Evolutionary conservation across 2,329 filamentous ascomycete species (phyloP), one percentile per base, ranked within the genome.

Genomic region (Trichoderma aggressivum): DNA sequence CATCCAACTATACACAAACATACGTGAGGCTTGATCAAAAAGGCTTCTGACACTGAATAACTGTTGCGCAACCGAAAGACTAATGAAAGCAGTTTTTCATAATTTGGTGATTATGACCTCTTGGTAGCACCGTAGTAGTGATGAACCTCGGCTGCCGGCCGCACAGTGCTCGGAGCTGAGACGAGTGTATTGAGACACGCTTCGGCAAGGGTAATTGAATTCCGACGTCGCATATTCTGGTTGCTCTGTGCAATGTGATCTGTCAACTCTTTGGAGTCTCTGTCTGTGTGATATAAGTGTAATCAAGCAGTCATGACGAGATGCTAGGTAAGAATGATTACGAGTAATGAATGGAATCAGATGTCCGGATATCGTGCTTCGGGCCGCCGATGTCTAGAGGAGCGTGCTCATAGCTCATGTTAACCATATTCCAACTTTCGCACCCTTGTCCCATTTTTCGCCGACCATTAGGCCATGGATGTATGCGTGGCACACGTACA

Each of bases 111-210:
- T 36, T 16, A 60, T n/a, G 43, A 10, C 4, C 8, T 36, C 36
- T 14, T 24, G 3, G 53, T 59, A 32, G 14, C 26, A 58, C 53
- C 26, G 16, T 28, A 18, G 32, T 30, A 26, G 14, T 32, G 26
- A 32, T 60, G n/a, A 68, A 39, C 55, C 55, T 50, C 66, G 36
- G 56, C 21, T 30, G 11, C 55, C 43, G 55, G 30, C 65, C 65
- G 30, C 28, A 69, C 56, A 50, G 56, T 61, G 56, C 14, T 69
- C 66, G 56, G 66, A 69, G 39, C 56, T 28, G 63, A 66, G 50
- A 34, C 32, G 50, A 66, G 39, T 56, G 28, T 34, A 30, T 34
- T 68, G 66, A 69, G 66, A 69, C 66, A 69, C 30, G 21, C 39
- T 11, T 50, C 28, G 66, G 56, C 39, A 69, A 69, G 56, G 39